Percentiles rank a stretch among this genome's conserved stretches.
These are phyloP conservation scores for Mucor plumbeus DNA, from an alignment of 371 early-diverging fungal species.

Conservation along the genomic window DNA sequence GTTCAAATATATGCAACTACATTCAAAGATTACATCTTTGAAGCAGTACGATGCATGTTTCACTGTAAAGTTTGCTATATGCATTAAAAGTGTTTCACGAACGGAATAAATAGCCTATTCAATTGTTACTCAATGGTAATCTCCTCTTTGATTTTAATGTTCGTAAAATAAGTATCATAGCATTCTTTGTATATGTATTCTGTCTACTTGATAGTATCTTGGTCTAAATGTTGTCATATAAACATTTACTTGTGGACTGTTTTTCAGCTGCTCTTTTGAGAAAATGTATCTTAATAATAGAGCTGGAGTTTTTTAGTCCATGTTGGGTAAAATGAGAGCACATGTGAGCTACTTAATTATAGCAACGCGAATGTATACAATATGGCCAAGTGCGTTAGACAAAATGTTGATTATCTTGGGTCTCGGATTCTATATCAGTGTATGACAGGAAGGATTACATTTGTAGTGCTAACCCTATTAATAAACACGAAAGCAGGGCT, in stretches of 20 bases:
- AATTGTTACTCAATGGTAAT: background rate
- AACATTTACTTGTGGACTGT: background rate
- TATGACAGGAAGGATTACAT: background rate
- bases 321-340: background rate
- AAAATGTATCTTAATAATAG: background rate
- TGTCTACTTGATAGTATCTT: no score
- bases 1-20: no score
- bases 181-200: background rate
- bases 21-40: no score
- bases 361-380: background rate
- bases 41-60: background rate
- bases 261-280: background rate
- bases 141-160: background rate
- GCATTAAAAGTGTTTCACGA: background rate
- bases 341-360: background rate
- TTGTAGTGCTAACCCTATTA: background rate
- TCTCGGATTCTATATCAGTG: background rate
- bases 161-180: background rate
- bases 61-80: slow-evolving; percentile 3
- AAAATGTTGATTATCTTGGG: background rate
- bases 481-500: background rate
- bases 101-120: slow-evolving; percentile 2
- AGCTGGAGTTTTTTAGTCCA: background rate
- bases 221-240: background rate
- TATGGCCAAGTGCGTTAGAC: background rate